These are phyloP conservation scores for Penicillium sp. DNA, from an alignment of 2,329 filamentous ascomycete genomes.

Conservation along the genomic window DNA sequence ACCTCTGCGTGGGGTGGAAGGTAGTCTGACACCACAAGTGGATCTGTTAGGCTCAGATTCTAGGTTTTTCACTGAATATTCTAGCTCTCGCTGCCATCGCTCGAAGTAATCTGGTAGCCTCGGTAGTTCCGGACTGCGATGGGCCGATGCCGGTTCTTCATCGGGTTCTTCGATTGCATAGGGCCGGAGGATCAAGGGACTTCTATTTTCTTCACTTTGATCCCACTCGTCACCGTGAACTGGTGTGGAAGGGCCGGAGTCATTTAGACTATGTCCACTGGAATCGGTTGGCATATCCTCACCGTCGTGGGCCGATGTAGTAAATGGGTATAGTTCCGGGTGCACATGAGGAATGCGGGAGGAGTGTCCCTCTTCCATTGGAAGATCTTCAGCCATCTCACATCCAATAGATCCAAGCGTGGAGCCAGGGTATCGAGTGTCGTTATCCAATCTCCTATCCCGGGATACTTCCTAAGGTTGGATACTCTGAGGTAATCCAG, in stretches of 20 bases:
- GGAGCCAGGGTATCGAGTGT: not conserved
- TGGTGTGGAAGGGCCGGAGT: constrained; percentile 16
- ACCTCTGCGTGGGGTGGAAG: constrained; percentile 28
- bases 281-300: constrained; percentile 3
- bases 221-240: constrained; percentile 20
- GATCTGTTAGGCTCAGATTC: constrained; percentile 33
- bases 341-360: not conserved
- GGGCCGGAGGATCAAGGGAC: constrained; percentile 40
- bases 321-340: not conserved
- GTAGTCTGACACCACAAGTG: constrained; percentile 7
- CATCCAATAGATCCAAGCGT: not conserved
- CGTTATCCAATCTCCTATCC: not conserved
- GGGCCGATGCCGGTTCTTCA: constrained; percentile 24
- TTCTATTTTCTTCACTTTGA: not conserved
- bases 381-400: not conserved
- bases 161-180: constrained; percentile 46
- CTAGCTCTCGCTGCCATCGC: constrained; percentile 38
- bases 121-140: constrained; percentile 14
- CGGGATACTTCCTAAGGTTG: too few species aligned
- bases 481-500: too few species aligned
- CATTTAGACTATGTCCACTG: constrained; percentile 18
- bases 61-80: constrained; percentile 38
- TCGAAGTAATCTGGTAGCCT: constrained; percentile 29
- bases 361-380: constrained; percentile 4
- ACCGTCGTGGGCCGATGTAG: not conserved